Conservation (phyloP, 108 stramenopile species). For the Cyclotella distinguenda region DNA sequence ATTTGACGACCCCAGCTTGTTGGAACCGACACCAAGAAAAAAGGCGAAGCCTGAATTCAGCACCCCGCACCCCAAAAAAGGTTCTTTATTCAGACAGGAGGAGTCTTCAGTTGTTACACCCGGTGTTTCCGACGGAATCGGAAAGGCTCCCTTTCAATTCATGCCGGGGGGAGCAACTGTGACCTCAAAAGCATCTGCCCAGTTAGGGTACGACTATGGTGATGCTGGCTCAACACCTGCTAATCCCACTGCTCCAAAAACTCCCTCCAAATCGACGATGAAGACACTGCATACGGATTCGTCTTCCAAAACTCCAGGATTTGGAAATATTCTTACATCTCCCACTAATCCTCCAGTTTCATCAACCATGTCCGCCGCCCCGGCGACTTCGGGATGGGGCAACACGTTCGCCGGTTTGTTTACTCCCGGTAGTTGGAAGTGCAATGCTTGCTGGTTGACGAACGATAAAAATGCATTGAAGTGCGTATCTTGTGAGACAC, state of each 20-base stretch:
- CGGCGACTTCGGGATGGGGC: slow-evolving; percentile 37
- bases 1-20: slow-evolving; percentile 8
- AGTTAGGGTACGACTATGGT: slow-evolving; percentile 23
- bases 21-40: slow-evolving; percentile 1
- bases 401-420: slow-evolving; percentile 24
- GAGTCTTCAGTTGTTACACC: background rate
- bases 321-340: background rate
- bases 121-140: background rate
- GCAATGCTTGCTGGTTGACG: slow-evolving; percentile 28
- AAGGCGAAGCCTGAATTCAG: background rate
- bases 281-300: background rate
- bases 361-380: background rate
- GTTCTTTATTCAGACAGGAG: slow-evolving; percentile 2
- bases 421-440: slow-evolving; percentile 62
- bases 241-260: background rate
- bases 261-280: background rate
- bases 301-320: background rate
- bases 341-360: background rate
- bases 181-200: slow-evolving; percentile 13
- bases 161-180: slow-evolving; percentile 37
- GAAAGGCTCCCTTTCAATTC: slow-evolving; percentile 32
- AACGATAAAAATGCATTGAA: slow-evolving; percentile 20
- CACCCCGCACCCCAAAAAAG: slow-evolving; percentile 18
- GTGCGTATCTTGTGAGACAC: slow-evolving; percentile 48
- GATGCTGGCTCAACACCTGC: background rate